Evolutionary conservation across 768 basidiomycete species (phyloP).

Genomic region (Suillus subalutaceus): DNA sequence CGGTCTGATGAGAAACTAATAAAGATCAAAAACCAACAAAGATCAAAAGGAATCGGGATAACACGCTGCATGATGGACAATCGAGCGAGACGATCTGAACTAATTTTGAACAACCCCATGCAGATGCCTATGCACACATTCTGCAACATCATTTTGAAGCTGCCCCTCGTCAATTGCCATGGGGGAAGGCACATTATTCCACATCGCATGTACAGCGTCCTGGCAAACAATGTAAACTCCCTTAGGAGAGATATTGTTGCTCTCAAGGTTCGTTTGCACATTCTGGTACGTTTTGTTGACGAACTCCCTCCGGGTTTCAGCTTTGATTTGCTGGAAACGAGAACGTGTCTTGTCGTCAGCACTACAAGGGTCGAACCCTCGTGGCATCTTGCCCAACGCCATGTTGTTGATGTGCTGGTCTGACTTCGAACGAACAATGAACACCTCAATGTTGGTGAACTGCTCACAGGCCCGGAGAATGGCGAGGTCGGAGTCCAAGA

Average conservation of each 20-base stretch:
- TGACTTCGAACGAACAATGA: slow-evolving; percentile 32
- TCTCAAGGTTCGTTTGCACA: slow-evolving; percentile 11
- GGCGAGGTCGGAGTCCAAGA: slow-evolving; percentile 13
- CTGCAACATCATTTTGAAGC: no score
- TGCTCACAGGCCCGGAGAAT: slow-evolving; percentile 22
- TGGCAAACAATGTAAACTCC: background rate
- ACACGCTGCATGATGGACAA: slow-evolving; percentile 3
- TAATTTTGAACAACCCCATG: no score
- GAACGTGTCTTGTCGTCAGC: background rate
- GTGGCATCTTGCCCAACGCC: slow-evolving; percentile 16
- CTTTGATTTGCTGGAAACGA: slow-evolving; percentile 10
- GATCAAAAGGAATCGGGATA: no score
- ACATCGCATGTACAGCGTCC: no score
- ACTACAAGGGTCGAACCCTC: slow-evolving; percentile 15
- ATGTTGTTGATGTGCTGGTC: slow-evolving; percentile 31
- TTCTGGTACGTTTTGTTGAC: slow-evolving; percentile 9
- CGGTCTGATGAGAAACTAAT: no score
- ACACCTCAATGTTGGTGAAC: background rate
- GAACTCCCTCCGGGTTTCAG: background rate
- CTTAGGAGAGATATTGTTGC: slow-evolving; percentile 13
- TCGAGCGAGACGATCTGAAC: no score
- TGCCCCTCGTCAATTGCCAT: no score
- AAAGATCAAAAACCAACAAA: no score
- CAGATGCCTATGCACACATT: no score
- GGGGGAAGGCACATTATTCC: no score